Base-by-base conservation (phyloP, 1,284 basidiomycete species). In the Austroboletus olivaceoglutinosus region DNA sequence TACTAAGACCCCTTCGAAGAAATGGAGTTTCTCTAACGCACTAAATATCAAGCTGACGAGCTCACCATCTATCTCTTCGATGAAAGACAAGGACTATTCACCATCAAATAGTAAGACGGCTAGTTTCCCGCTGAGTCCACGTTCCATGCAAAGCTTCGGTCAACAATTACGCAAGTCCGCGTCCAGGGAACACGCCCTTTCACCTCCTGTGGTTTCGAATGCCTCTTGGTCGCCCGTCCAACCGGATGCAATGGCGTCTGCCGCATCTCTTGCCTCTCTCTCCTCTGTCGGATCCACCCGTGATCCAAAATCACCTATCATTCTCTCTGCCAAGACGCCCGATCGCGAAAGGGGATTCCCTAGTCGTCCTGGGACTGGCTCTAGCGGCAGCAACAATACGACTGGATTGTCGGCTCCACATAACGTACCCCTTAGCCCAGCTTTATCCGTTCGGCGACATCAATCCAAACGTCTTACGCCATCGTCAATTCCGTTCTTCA, bases 401-500 rank as follows among this genome's bases (percentile, higher is more conserved):
- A 76, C 77, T 50, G 76, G 76, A 25, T 73, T 82, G 47, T 71
- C 76, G 11, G 73, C 78, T 23, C 73, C 78, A 29, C 70, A 69
- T 30, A 67, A 71, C 37, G 80, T 74, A n/a, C 83, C 86, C 23
- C 76, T 87, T 11, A 89, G 86, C 58, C 86, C 87, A 25, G 74
- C 81, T 18, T 76, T 82, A 13, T 88, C 85, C 19, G 65, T 85
- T 41, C 80, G 82, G 47, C 80, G 85, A 40, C 78, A 80, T 38
- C 81, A 82, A 45, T 85, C 83, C 13, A 90, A 85, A 64, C 83
- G 93, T 44, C 81, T 94, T 43, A 96, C 94, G 0, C 94, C 94
- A 0, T 95, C 92, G 15, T 91, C 92, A 9, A 97, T 98, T 56
- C 95, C 94, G 1, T 98, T 98, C 73, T 97, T 97, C 76, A 82